Conservation (phyloP, 768 basidiomycete species). For the Tulasnella sp. region DNA sequence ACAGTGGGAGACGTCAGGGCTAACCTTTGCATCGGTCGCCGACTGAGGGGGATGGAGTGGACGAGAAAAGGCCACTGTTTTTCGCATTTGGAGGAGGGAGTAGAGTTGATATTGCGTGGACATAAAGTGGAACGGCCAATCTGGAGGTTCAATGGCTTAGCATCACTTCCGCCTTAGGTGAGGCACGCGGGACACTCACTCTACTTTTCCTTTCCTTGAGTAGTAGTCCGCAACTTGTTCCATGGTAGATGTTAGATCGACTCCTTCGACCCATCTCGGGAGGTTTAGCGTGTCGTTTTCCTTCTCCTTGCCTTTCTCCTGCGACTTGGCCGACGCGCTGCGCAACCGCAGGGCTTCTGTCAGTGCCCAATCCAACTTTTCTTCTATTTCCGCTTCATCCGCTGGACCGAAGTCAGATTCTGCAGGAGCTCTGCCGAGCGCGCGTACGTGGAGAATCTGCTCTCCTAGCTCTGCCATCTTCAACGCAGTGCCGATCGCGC, state of each 20-base stretch:
- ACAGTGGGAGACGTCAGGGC: not conserved
- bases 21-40: constrained; percentile 28
- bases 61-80: constrained; percentile 6
- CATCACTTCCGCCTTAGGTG: not conserved
- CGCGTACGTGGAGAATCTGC: not conserved
- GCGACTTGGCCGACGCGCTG: not conserved
- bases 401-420: constrained; percentile 6
- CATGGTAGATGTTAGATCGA: constrained; percentile 29
- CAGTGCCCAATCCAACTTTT: constrained; percentile 16
- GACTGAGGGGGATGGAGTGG: constrained; percentile 14
- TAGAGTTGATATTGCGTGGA: constrained; percentile 30
- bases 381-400: constrained; percentile 17
- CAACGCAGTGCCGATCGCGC: constrained; percentile 18
- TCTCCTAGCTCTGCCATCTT: constrained; percentile 23
- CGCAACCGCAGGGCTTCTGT: constrained; percentile 7
- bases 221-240: constrained; percentile 30
- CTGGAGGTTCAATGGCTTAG: not conserved
- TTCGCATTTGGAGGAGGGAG: constrained; percentile 20
- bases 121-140: constrained; percentile 30
- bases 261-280: constrained; percentile 29
- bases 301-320: not conserved
- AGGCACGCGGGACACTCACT: constrained; percentile 15
- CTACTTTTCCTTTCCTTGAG: constrained; percentile 28
- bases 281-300: constrained; percentile 26
- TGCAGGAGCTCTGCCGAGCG: not conserved